Conservation (phyloP, 345 rosid species). For the Melaleuca alternifolia region DNA sequence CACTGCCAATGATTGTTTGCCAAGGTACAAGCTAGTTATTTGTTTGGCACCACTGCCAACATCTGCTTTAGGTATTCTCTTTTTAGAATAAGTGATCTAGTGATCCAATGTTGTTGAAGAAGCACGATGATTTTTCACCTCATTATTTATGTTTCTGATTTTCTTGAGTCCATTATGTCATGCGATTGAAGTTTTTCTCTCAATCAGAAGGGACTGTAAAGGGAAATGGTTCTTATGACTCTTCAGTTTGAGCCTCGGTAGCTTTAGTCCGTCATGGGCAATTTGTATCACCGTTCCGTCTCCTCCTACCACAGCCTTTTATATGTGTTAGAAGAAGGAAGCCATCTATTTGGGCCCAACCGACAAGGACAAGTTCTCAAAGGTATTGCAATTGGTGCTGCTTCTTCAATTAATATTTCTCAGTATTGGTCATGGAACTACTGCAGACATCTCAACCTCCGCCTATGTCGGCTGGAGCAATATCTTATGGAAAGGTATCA, state of each 20-base stretch:
- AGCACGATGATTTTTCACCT: no score
- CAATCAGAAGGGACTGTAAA: constrained; percentile 87
- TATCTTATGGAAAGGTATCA: constrained; percentile 70
- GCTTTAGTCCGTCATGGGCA: no score
- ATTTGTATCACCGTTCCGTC: no score
- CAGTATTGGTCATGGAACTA: no score
- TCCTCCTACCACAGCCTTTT: no score
- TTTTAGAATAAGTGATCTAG: no score
- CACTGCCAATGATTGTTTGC: neutral
- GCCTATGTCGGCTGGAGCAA: constrained; percentile 59
- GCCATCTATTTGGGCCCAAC: no score
- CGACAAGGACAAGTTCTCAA: no score
- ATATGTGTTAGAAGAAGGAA: no score
- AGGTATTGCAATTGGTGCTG: no score
- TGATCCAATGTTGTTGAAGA: no score
- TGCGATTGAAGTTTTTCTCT: constrained; percentile 64
- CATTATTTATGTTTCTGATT: neutral
- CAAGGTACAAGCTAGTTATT: neutral
- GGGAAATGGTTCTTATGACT: constrained; percentile 77
- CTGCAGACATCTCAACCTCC: constrained; percentile 64
- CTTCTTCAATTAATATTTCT: no score
- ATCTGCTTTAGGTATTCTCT: neutral
- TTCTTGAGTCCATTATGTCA: constrained; percentile 33
- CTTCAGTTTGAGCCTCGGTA: constrained; percentile 22
- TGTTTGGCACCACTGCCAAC: neutral